These are phyloP conservation scores for Orbilia ellipsospora DNA, from an alignment of 2,329 filamentous ascomycete species.

Conservation along the genomic window DNA sequence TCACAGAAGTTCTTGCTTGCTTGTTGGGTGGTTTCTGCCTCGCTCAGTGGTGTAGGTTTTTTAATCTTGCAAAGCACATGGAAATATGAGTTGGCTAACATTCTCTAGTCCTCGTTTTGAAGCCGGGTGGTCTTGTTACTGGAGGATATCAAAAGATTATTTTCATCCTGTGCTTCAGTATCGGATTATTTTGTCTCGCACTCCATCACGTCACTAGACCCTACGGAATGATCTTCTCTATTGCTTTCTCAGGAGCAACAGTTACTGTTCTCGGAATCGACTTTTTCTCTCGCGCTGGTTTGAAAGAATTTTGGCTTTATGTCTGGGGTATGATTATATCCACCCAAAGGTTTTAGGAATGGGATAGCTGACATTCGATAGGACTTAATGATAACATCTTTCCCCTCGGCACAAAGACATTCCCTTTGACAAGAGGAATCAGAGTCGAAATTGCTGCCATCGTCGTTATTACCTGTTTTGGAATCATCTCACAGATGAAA, in stretches of 20 bases:
- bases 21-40: conserved; percentile 86
- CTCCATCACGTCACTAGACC: conserved; percentile 81
- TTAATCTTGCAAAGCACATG: neutral
- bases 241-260: conserved; percentile 84
- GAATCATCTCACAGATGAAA: conserved; percentile 84
- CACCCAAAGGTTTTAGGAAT: conserved; percentile 26
- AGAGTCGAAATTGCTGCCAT: conserved; percentile 83
- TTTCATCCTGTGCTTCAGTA: conserved; percentile 79
- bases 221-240: conserved; percentile 79
- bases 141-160: conserved; percentile 73
- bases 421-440: conserved; percentile 87
- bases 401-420: conserved; percentile 78
- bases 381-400: conserved; percentile 82
- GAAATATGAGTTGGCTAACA: conserved; percentile 19
- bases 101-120: conserved; percentile 73
- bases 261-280: conserved; percentile 85
- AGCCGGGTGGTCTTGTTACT: conserved; percentile 77
- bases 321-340: conserved; percentile 73
- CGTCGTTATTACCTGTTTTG: conserved; percentile 77
- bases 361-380: conserved; percentile 59
- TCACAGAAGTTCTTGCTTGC: conserved; percentile 86
- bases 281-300: conserved; percentile 85
- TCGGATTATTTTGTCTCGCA: conserved; percentile 77
- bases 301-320: conserved; percentile 97
- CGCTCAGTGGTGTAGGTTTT: conserved; percentile 77